These are phyloP conservation scores for Ceratopteris richardii DNA, from an alignment of 75 land plant genomes.

Conservation along the genomic window DNA sequence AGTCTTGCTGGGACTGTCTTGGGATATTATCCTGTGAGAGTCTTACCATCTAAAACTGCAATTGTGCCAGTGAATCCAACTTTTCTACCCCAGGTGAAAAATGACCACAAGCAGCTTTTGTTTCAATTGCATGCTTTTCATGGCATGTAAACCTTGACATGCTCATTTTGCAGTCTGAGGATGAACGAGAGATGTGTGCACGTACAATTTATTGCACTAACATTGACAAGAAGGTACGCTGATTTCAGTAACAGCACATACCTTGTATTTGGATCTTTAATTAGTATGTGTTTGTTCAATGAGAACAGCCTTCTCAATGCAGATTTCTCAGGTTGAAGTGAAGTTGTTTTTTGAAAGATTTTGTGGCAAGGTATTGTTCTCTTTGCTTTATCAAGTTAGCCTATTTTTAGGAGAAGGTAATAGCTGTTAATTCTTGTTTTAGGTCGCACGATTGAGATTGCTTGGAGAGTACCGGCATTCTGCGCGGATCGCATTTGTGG, in stretches of 20 bases:
- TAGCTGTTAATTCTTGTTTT: constrained; percentile 6
- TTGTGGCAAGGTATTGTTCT: constrained; percentile 74
- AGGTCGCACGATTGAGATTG: constrained; percentile 72
- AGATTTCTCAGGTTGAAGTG: constrained; percentile 77
- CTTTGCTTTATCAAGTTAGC: no score
- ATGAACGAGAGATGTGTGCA: constrained; percentile 80
- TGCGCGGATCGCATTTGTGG: constrained; percentile 76
- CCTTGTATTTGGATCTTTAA: background rate
- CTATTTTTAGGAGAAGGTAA: background rate
- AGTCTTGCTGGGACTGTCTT: constrained; percentile 67
- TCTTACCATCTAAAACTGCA: constrained; percentile 86
- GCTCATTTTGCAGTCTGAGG: constrained; percentile 55
- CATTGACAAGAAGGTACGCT: constrained; percentile 73
- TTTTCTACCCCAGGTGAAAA: constrained; percentile 69
- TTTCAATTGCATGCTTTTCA: background rate
- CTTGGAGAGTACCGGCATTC: constrained; percentile 64
- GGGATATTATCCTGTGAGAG: constrained; percentile 71
- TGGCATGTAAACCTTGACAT: background rate
- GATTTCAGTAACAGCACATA: no score
- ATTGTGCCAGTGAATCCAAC: constrained; percentile 85
- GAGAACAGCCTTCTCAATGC: constrained; percentile 7
- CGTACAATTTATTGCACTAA: constrained; percentile 87
- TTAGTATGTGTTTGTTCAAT: background rate
- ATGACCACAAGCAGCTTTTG: background rate
- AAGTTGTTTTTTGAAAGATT: constrained; percentile 58